These are phyloP conservation scores for Phytophthora uliginosa DNA, from an alignment of 352 stramenopile genomes.

Conservation along the genomic window DNA sequence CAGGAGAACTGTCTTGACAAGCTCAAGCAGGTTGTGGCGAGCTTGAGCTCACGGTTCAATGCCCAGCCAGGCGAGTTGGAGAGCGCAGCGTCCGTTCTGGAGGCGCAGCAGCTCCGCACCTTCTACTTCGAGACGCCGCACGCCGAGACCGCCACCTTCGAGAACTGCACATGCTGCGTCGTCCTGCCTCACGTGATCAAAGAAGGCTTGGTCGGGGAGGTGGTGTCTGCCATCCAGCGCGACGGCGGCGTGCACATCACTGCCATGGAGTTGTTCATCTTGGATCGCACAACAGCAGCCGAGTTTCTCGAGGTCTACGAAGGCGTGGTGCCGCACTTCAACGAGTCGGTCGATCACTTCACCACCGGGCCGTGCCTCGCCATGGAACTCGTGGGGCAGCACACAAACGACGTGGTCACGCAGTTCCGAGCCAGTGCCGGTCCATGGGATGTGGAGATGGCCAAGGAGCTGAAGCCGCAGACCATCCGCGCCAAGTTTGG, in stretches of 20 bases:
- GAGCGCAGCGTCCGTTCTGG: conserved; percentile 56
- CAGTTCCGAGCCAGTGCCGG: conserved; percentile 89
- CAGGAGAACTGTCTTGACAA: conserved; percentile 76
- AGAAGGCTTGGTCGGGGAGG: conserved; percentile 77
- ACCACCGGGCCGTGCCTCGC: conserved; percentile 91
- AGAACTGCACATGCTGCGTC: conserved; percentile 94
- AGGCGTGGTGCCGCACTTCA: conserved; percentile 94
- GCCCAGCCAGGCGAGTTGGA: conserved; percentile 59
- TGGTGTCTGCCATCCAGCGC: conserved; percentile 86
- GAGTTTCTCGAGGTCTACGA: conserved; percentile 95
- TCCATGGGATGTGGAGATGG: conserved; percentile 94
- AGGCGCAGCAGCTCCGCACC: conserved; percentile 63
- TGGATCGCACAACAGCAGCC: conserved; percentile 87
- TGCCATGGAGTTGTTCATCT: conserved; percentile 90
- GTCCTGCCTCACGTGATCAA: conserved; percentile 95
- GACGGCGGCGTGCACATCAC: conserved; percentile 79
- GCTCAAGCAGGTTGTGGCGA: conserved; percentile 62
- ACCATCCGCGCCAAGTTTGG: conserved; percentile 94
- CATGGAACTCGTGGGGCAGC: conserved; percentile 86
- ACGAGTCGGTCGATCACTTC: conserved; percentile 92
- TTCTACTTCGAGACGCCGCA: conserved; percentile 76
- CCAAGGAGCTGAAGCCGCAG: conserved; percentile 91
- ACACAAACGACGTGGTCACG: conserved; percentile 60
- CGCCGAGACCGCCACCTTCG: conserved; percentile 75
- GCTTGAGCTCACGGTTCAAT: conserved; percentile 54